Base-by-base conservation (phyloP, 2,329 filamentous ascomycete genomes). In the Passalora sequoiae region DNA sequence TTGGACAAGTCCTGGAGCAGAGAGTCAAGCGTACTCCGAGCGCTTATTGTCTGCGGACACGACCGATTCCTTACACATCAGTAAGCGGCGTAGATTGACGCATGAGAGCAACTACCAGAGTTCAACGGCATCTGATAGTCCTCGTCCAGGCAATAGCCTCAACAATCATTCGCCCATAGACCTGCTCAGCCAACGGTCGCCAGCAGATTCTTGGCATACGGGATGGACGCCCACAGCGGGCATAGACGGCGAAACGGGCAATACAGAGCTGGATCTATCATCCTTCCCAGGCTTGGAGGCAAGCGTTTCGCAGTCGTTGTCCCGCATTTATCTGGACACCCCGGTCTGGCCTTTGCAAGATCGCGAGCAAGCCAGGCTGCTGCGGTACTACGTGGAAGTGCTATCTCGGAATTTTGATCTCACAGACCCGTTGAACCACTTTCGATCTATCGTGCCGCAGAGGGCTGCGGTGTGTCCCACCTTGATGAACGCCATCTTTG, bases 401-500 rank as follows among this genome's bases (percentile, higher is more conserved):
- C 41, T 65, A 13, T 51, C 60, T 3, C 40, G 53, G 2, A 59
- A 51, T 15, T 60, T 65, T 29, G 61, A 65, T 38, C 50, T 65
- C 2, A 61, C 56, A 27, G 62, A 65, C 47, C 52, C 58, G 8
- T 44, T 56, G n/a, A 50, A 59, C 13, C 74, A 77, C 46, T 81
- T 81, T 51, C 71, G 74, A 42, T 65, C 69, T 0, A 63, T 74
- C 4, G 76, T 80, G 0, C 77, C 77, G 0, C 67, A 73, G 41
- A 66, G 73, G 15, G 75, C 77, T 3, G 68, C 68, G 9, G 67
- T 62, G 1, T 77, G 70, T 40, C 71, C 71, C 0, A 71, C 74
- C 2, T 65, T 81, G 3, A 64, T 78, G 9, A 77, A 78, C 42
- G 76, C 77, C 16, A 77, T 80, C 19, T 69, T 78, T 30, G 76